Evolutionary conservation across 805 yeast species (phyloP), one percentile per base, ranked within the genome.

Genomic region (Myxozyma melibiosi): DNA sequence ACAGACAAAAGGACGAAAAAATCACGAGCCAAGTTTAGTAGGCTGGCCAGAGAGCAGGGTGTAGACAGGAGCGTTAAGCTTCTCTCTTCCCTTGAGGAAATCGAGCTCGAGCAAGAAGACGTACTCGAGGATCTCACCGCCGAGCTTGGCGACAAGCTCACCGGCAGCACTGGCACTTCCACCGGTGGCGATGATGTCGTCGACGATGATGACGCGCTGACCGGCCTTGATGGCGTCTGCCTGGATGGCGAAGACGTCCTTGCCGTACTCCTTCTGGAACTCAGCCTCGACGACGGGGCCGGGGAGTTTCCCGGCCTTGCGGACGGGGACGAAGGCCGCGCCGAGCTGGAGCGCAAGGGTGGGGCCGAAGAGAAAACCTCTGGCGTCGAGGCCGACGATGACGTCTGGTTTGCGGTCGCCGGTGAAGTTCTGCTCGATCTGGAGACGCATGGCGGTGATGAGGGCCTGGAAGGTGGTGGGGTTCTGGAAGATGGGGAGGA

Each of bases 361-460:
- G 43, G 99, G 99, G 13, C 98, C 99, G 68, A 94, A 92, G 57
- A 94, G 78, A 73, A 94, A 94, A 2, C 99, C 99, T 74, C 99
- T 85, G 48, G 97, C 88, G 74, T 94, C 99, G 65, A 94, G 80
- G 45, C 98, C 99, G 49, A 94, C 90, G 59, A 94, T 80, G 70
- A 86, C 92, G 70, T 94, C 97, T 62, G 95, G 83, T 64, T 84
- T 81, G 61, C 78, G 76, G 58, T 77, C 77, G 37, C 59, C 57
- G 79, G 76, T 16, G 69, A 80, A 80, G 25, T 75, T 71, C 62
- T 76, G 76, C 57, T 84, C 82, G 57, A 94, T 70, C 70, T 90
- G 95, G 53, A 82, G 69, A 73, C 85, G 82, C 76, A 92, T 87
- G 16, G 96, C 96, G 64, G 80, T 82, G 44, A 94, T 77, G 56